A percentile compares a stretch with the other conserved stretches of the same genome.
Evolutionary conservation across 2,329 filamentous ascomycete genomes (phyloP).

Genomic region (Acephala macrosclerotiorum): DNA sequence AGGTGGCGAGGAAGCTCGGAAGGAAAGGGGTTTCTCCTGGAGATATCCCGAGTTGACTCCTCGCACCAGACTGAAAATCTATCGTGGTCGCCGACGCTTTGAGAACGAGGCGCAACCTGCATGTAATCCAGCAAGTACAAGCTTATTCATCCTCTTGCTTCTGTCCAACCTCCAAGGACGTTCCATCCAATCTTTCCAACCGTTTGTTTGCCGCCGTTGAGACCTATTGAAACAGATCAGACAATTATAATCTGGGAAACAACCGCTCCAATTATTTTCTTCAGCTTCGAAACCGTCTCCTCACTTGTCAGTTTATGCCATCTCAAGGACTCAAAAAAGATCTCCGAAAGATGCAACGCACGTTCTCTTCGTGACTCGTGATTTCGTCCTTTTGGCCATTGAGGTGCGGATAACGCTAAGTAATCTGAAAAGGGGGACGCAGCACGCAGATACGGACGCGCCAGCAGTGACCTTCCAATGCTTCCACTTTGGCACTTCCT

Average conservation of each 20-base stretch:
- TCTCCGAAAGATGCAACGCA: neutral
- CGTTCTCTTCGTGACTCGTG: conserved; percentile 1
- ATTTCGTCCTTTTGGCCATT: neutral
- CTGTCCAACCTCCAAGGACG: neutral
- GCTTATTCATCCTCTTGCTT: conserved; percentile 9
- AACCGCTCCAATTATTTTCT: conserved; percentile 2
- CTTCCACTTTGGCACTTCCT: too few species aligned
- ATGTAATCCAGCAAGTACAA: neutral
- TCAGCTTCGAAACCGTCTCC: neutral
- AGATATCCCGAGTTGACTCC: neutral
- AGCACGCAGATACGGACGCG: neutral
- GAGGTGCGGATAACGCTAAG: neutral
- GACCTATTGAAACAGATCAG: conserved; percentile 7
- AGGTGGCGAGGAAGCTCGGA: conserved; percentile 6
- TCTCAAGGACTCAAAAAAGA: neutral
- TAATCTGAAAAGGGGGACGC: neutral
- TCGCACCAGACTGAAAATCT: neutral
- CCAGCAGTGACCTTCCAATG: conserved; percentile 1
- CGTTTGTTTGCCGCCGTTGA: neutral
- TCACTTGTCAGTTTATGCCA: neutral
- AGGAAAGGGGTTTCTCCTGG: neutral
- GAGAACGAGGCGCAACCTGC: conserved; percentile 4
- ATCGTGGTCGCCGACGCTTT: neutral
- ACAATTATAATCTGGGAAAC: neutral
- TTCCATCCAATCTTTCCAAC: neutral